These are phyloP conservation scores for Rhizopus arrhizus DNA, from an alignment of 371 early-diverging fungal genomes.

Conservation along the genomic window DNA sequence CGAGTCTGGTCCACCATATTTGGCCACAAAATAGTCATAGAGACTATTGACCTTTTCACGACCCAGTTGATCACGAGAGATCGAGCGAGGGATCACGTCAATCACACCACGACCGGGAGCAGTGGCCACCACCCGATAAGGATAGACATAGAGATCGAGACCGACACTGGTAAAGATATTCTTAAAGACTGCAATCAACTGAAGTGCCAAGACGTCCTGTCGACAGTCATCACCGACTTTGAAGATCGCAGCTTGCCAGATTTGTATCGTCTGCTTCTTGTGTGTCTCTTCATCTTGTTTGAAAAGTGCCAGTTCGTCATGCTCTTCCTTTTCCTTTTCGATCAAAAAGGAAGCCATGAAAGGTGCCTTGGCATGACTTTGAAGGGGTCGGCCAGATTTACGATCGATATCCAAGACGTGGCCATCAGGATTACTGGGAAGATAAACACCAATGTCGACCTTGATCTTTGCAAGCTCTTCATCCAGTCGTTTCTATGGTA, in stretches of 20 bases:
- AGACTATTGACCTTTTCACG: slow-evolving; percentile 97
- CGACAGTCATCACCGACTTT: slow-evolving; percentile 99
- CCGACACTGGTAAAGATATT: slow-evolving; percentile 92
- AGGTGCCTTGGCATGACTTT: slow-evolving; percentile 99
- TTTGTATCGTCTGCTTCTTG: slow-evolving; percentile 39
- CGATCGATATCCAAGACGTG: slow-evolving; percentile 95
- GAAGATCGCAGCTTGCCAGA: slow-evolving; percentile 93
- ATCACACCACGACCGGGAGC: slow-evolving; percentile 98
- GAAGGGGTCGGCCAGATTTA: slow-evolving; percentile 93
- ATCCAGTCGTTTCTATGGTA: slow-evolving; percentile 69
- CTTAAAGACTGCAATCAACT: slow-evolving; percentile 97
- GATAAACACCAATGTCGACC: slow-evolving; percentile 96
- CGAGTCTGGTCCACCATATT: slow-evolving; percentile 93
- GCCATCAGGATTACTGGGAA: slow-evolving; percentile 97
- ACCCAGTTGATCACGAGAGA: slow-evolving; percentile 98
- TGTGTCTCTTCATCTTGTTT: not conserved
- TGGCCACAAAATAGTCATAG: slow-evolving; percentile 93
- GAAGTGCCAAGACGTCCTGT: slow-evolving; percentile 98
- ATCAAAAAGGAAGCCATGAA: slow-evolving; percentile 99
- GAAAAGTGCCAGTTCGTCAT: slow-evolving; percentile 33
- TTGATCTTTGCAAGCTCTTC: slow-evolving; percentile 94
- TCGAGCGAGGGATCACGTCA: slow-evolving; percentile 98
- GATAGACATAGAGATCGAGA: slow-evolving; percentile 95
- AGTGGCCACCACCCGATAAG: slow-evolving; percentile 98
- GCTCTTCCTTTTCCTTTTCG: slow-evolving; percentile 56